Conservation (phyloP, 352 stramenopile genomes). For the Phytophthora crassamura region DNA sequence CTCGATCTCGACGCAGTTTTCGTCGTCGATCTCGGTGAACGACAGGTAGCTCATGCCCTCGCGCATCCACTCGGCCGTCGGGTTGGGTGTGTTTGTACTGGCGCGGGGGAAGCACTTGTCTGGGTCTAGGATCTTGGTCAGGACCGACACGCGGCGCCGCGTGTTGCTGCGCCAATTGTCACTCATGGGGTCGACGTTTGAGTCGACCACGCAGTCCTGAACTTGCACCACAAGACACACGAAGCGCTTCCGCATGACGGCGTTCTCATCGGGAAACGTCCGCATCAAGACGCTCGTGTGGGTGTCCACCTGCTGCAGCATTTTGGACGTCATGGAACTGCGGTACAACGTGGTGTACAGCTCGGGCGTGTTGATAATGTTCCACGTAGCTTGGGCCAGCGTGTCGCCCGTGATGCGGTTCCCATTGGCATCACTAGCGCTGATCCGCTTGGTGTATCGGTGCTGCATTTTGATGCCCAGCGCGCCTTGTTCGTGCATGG, state of each 20-base stretch:
- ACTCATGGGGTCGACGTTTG: conserved; percentile 6
- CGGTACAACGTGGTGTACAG: conserved; percentile 51
- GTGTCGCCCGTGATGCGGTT: conserved; percentile 40
- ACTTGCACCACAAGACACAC: conserved; percentile 39
- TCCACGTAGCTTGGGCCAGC: conserved; percentile 42
- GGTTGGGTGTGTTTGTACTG: conserved; percentile 15
- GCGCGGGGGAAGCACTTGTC: conserved; percentile 36
- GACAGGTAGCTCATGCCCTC: conserved; percentile 50
- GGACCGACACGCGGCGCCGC: conserved; percentile 35
- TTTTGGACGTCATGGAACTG: conserved; percentile 44
- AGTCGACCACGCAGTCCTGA: conserved; percentile 40
- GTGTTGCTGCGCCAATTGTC: conserved; percentile 16
- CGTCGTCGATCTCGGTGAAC: conserved; percentile 47
- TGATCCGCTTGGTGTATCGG: conserved; percentile 46
- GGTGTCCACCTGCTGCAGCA: conserved; percentile 49
- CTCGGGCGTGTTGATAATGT: conserved; percentile 44
- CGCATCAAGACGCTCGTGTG: conserved; percentile 49
- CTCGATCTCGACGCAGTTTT: conserved; percentile 44
- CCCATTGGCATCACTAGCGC: conserved; percentile 24
- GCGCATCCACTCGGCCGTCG: conserved; percentile 37
- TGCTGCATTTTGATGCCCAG: conserved; percentile 38
- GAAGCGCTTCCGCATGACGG: conserved; percentile 39
- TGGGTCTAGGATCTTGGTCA: conserved; percentile 39
- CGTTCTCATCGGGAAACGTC: conserved; percentile 47
- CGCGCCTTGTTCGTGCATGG: conserved; percentile 25